phyloP scores from a whole-genome alignment of 1,284 basidiomycete genomes.

The Austroboletus rostrupii region DNA sequence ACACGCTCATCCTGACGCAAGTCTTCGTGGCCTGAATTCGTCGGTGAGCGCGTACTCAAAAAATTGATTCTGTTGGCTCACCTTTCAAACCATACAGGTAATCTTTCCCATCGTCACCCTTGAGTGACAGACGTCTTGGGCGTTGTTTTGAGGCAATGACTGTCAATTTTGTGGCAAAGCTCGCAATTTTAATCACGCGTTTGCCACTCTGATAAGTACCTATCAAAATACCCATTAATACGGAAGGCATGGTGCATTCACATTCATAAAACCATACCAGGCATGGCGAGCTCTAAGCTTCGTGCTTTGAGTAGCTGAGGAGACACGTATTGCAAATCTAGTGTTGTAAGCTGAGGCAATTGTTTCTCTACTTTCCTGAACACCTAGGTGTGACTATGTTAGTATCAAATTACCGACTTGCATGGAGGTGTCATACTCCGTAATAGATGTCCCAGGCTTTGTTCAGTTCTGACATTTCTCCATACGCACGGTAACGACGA shows the following conservation, averaged over 20 bases:
- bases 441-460: slow-evolving; percentile 99
- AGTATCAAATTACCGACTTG: slow-evolving; percentile 4
- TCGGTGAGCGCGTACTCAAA: slow-evolving; percentile 3
- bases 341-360: slow-evolving; percentile 82
- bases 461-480: slow-evolving; percentile 88
- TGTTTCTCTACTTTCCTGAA: slow-evolving; percentile 98
- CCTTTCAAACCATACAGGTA: slow-evolving; percentile 95
- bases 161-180: slow-evolving; percentile 82
- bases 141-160: slow-evolving; percentile 99
- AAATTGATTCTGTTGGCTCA: slow-evolving; percentile 14
- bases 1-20: slow-evolving; percentile 98
- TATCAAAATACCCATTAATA: slow-evolving; percentile 26
- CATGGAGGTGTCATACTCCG: slow-evolving; percentile 44
- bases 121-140: slow-evolving; percentile 84
- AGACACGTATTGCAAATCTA: slow-evolving; percentile 97
- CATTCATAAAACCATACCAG: slow-evolving; percentile 50
- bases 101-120: slow-evolving; percentile 90
- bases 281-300: slow-evolving; percentile 91
- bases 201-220: slow-evolving; percentile 94
- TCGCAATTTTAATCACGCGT: slow-evolving; percentile 78
- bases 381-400: slow-evolving; percentile 48
- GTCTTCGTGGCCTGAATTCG: slow-evolving; percentile 85
- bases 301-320: slow-evolving; percentile 87
- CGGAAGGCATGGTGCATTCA: neutral
- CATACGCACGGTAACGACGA: slow-evolving; percentile 80